phyloP scores from a whole-genome alignment of 768 basidiomycete genomes.

The Amanita brunnescens region DNA sequence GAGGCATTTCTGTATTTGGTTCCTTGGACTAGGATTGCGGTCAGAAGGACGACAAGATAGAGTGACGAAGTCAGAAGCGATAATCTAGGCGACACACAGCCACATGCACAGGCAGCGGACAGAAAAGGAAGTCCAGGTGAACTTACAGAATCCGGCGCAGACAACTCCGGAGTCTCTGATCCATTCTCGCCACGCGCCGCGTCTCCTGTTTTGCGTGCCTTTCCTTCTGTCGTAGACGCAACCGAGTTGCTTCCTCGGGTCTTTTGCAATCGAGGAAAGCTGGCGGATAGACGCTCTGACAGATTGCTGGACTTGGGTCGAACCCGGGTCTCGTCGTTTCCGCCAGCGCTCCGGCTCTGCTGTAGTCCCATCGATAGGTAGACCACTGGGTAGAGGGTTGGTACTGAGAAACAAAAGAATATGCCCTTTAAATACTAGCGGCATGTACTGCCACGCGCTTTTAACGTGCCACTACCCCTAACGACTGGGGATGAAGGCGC shows the following conservation, averaged over 20 bases:
- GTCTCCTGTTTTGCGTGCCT: neutral
- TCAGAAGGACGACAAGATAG: neutral
- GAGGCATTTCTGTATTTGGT: neutral
- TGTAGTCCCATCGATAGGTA: slow-evolving; percentile 1
- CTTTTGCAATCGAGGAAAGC: neutral
- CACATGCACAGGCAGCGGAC: slow-evolving; percentile 1
- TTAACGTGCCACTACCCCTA: neutral
- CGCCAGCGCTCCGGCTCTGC: neutral
- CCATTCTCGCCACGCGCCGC: neutral
- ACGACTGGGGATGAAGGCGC: neutral
- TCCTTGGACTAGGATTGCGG: neutral
- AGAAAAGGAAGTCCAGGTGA: neutral
- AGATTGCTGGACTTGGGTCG: neutral
- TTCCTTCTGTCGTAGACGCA: neutral
- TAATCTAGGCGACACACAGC: slow-evolving; percentile 3
- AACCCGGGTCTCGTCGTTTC: neutral
- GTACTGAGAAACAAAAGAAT: neutral
- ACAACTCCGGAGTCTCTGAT: neutral
- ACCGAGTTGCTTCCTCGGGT: neutral
- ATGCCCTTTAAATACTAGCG: slow-evolving; percentile 5
- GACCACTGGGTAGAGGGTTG: neutral
- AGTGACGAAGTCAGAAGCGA: neutral
- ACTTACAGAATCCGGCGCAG: slow-evolving; percentile 2
- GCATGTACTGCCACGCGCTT: slow-evolving; percentile 4
- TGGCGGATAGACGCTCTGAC: neutral